phyloP scores from a whole-genome alignment of 1,284 basidiomycete species.

The Flammula alnicola region DNA sequence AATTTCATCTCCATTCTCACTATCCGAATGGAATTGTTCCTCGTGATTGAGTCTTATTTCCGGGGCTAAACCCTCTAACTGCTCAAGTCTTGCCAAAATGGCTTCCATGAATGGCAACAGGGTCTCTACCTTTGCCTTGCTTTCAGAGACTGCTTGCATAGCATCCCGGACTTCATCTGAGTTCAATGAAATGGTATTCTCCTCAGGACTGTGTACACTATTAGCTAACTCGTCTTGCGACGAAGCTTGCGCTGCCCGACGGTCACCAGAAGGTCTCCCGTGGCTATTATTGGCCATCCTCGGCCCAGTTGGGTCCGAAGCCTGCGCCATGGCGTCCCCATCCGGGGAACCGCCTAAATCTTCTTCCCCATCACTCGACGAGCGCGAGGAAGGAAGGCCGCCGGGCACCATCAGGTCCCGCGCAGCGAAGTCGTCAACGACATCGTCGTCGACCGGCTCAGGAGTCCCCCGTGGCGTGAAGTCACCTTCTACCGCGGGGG shows the following conservation, averaged over 20 bases:
- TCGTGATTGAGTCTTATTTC: neutral
- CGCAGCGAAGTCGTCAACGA: neutral
- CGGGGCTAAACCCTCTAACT: neutral
- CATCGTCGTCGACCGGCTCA: neutral
- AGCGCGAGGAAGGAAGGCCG: neutral
- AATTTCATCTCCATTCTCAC: no score
- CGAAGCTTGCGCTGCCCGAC: no score
- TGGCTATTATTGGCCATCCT: no score
- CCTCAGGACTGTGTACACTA: no score
- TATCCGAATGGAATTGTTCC: no score
- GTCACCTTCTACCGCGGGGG: neutral
- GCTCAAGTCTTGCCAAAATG: neutral
- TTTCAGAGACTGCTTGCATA: neutral
- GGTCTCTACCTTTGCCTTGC: neutral
- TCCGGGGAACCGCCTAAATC: no score
- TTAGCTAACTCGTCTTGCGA: no score
- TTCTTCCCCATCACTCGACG: neutral
- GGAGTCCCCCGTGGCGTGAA: neutral
- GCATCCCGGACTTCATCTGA: neutral
- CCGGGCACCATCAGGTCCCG: neutral
- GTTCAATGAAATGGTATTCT: no score
- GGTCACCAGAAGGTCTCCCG: neutral
- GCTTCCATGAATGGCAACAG: neutral
- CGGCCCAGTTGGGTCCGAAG: no score
- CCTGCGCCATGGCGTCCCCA: no score